Base-by-base conservation (phyloP, 192 early-diverging fungal species). In the Coemansia brasiliensis region DNA sequence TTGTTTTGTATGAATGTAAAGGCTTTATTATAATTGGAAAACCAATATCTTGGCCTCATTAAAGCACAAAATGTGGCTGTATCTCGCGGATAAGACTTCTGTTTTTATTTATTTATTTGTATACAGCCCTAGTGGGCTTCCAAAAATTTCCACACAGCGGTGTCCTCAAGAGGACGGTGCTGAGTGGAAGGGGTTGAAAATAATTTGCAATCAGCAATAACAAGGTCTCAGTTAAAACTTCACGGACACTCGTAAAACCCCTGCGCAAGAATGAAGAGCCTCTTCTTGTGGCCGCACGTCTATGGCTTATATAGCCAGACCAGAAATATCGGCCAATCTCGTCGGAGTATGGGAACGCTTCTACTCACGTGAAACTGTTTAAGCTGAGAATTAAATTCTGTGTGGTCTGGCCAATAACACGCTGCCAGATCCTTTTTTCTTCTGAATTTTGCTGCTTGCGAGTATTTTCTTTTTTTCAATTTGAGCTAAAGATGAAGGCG, bases 131-230 rank as follows among this genome's bases (percentile, higher is more conserved):
- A 46, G 43, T 1, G 69, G 63, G 59, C 74, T 49, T 69, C 63
- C 74, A 77, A 77, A 77, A 77, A 77, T 77, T 77, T 77, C 74
- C 63, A 52, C 62, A 32, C 61, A 25, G 42, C 59, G 61, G 29
- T 22, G 44, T 37, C 20, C 46, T 21, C 63, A 52, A 24, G 20
- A 41, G 57, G 50, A 35, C 52, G 27, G 43, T 54, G 59, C 73
- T 27, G 52, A 51, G 46, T 29, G 38, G 67, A 70, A 70, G 63
- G 57, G 67, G 63, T 59, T 61, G 58, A 63, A 42, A 35, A 41
- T 59, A 66, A 64, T 77, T 77, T 77, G 74, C 74, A 67, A 63
- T 67, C 56, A 77, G 67, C 67, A 70, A 66, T 54, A 44, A 60
- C 67, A 51, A 44, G 59, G 57, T 62, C 74, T 77, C 74, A 70